These are phyloP conservation scores for Syzygium syzygioides DNA, from an alignment of 441 rosid species.

Conservation along the genomic window DNA sequence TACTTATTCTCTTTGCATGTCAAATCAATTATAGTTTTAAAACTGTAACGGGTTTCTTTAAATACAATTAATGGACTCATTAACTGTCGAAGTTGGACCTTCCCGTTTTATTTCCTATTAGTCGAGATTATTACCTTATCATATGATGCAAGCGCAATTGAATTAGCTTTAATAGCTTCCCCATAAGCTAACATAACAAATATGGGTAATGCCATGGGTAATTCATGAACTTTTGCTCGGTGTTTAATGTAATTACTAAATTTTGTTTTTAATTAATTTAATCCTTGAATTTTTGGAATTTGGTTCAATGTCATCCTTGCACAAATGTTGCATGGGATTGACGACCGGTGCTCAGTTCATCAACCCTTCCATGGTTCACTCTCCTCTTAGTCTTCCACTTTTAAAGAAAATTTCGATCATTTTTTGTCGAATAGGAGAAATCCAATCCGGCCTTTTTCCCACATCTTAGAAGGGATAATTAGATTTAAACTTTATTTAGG, in stretches of 20 bases:
- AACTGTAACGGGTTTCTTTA: too few relatives aligned
- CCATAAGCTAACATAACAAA: too few relatives aligned
- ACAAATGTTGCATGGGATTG: neutral
- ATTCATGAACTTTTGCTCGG: too few relatives aligned
- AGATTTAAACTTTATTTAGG: rapidly evolving
- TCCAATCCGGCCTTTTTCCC: neutral
- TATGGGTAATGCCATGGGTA: too few relatives aligned
- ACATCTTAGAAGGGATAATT: neutral
- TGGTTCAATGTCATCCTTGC: neutral
- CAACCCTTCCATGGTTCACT: neutral
- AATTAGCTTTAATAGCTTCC: too few relatives aligned
- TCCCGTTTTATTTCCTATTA: neutral
- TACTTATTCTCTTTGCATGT: too few relatives aligned
- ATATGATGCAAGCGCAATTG: too few relatives aligned
- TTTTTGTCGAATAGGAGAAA: neutral
- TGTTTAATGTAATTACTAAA: neutral
- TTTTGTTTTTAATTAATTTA: too few relatives aligned
- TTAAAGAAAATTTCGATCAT: neutral
- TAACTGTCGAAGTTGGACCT: neutral
- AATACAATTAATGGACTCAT: neutral
- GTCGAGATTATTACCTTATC: too few relatives aligned
- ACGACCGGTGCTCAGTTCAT: neutral
- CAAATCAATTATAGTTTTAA: too few relatives aligned
- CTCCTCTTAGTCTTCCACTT: neutral
- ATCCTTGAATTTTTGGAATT: neutral